phyloP scores from a whole-genome alignment of 2,329 filamentous ascomycete genomes.

The Pyrenochaeta sp. region DNA sequence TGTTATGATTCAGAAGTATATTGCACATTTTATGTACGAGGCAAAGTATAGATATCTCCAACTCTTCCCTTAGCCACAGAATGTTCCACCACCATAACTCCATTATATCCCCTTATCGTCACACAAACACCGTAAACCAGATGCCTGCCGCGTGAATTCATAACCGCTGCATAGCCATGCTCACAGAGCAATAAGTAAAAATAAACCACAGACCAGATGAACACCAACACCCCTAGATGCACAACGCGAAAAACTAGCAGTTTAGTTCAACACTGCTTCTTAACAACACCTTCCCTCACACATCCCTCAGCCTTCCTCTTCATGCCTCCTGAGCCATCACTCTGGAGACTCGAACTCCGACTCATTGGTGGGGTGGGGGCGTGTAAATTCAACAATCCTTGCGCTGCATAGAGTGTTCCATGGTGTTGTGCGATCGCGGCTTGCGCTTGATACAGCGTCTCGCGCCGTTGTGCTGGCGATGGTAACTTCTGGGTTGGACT shows the following conservation, averaged over 20 bases:
- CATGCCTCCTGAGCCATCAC: slow-evolving; percentile 19
- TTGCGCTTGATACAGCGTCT: slow-evolving; percentile 9
- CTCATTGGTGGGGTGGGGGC: slow-evolving; percentile 41
- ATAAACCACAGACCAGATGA: neutral
- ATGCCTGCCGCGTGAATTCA: neutral
- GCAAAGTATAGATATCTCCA: neutral
- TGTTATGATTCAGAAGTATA: neutral
- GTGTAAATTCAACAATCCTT: slow-evolving; percentile 12
- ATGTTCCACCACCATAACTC: neutral
- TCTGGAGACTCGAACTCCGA: slow-evolving; percentile 34
- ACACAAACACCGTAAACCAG: neutral
- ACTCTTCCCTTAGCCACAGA: neutral
- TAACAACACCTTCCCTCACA: slow-evolving; percentile 17
- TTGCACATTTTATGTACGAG: neutral
- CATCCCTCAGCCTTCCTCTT: slow-evolving; percentile 39
- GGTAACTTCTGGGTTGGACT: slow-evolving; percentile 10
- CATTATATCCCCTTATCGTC: neutral
- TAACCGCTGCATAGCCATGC: neutral
- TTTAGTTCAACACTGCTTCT: slow-evolving; percentile 26
- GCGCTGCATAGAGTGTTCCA: slow-evolving; percentile 9
- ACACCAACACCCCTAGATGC: neutral
- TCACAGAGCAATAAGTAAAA: neutral
- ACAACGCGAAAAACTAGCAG: slow-evolving; percentile 1
- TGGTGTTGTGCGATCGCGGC: slow-evolving; percentile 6
- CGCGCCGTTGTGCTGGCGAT: slow-evolving; percentile 3